A percentile compares a stretch with the other conserved stretches of the same genome.
Conservation (phyloP, 2,329 filamentous ascomycete species). For the Aureobasidium sp. region DNA sequence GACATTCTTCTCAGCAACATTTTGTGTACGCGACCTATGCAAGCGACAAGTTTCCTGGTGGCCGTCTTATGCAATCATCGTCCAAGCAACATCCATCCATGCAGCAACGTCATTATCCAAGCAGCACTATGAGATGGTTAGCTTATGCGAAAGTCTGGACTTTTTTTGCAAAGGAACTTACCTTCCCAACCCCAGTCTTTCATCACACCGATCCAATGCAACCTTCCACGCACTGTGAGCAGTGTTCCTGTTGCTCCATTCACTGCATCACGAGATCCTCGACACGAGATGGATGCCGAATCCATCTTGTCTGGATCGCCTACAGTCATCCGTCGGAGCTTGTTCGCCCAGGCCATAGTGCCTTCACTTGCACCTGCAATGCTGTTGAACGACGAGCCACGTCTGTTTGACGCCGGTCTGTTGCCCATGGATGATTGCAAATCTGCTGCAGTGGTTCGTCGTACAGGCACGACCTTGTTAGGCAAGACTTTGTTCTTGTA, state of each 20-base stretch:
- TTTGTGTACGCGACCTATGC: background rate
- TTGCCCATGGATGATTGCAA: background rate
- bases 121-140: conserved; percentile 28
- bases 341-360: conserved; percentile 15
- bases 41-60: background rate
- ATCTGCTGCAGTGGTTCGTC: conserved; percentile 28
- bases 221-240: conserved; percentile 56
- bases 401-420: background rate
- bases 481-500: conserved; percentile 33
- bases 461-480: conserved; percentile 22
- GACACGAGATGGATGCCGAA: background rate
- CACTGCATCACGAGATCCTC: conserved; percentile 12
- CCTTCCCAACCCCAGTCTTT: conserved; percentile 67
- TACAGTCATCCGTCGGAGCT: conserved; percentile 4
- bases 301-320: background rate
- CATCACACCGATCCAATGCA: conserved; percentile 68
- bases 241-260: conserved; percentile 47
- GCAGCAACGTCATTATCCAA: conserved; percentile 27
- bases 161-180: conserved; percentile 36
- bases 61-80: background rate
- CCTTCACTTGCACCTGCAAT: conserved; percentile 9
- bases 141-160: background rate
- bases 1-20: background rate
- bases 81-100: background rate
- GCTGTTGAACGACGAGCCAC: conserved; percentile 10